Evolutionary conservation across 768 basidiomycete species (phyloP).

Genomic region (Termitomyces sp.): DNA sequence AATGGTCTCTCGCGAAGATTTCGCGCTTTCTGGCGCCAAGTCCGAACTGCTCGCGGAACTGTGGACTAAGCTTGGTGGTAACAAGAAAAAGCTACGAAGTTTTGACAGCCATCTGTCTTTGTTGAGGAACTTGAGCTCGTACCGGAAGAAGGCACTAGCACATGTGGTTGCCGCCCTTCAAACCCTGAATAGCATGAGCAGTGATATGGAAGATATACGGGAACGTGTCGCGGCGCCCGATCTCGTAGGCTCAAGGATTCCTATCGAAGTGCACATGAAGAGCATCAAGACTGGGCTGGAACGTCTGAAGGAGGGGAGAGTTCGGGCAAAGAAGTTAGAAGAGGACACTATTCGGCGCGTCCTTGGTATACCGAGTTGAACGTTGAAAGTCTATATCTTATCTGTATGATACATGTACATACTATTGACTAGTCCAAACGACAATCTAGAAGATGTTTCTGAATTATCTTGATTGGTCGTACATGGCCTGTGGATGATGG

Average conservation of each 20-base stretch:
- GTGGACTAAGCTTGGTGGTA: slow-evolving; percentile 71
- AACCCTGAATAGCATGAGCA: slow-evolving; percentile 59
- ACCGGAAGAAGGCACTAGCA: slow-evolving; percentile 58
- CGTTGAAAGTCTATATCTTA: not conserved
- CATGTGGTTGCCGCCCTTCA: slow-evolving; percentile 70
- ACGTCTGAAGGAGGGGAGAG: slow-evolving; percentile 56
- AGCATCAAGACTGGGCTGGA: slow-evolving; percentile 67
- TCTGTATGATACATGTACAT: slow-evolving; percentile 11
- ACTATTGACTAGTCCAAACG: slow-evolving; percentile 2
- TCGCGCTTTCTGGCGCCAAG: slow-evolving; percentile 39
- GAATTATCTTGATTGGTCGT: not conserved
- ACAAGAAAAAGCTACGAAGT: slow-evolving; percentile 45
- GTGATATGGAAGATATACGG: slow-evolving; percentile 75
- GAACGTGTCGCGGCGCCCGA: slow-evolving; percentile 71
- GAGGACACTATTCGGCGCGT: slow-evolving; percentile 37
- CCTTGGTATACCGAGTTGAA: slow-evolving; percentile 16
- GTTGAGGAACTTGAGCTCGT: slow-evolving; percentile 52
- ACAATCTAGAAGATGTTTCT: not conserved
- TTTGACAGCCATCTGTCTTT: slow-evolving; percentile 52
- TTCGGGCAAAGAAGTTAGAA: slow-evolving; percentile 48
- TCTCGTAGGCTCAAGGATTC: slow-evolving; percentile 55
- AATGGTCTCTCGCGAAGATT: slow-evolving; percentile 58
- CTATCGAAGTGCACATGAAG: slow-evolving; percentile 73
- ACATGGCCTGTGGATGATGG: not conserved
- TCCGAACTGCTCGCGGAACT: slow-evolving; percentile 60